Base-by-base conservation (phyloP, 441 rosid genomes). In the Adansonia grandidieri region DNA sequence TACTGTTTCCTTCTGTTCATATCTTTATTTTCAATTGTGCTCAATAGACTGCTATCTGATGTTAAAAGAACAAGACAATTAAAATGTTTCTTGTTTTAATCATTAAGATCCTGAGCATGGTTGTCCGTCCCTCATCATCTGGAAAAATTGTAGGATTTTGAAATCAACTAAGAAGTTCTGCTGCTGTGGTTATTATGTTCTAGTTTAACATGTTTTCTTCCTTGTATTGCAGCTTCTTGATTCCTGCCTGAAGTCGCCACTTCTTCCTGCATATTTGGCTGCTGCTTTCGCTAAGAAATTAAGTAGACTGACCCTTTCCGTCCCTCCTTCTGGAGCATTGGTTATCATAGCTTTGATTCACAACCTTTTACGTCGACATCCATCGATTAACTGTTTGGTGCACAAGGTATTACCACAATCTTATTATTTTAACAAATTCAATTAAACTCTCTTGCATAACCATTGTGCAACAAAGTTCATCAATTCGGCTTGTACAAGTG, bases 251-350 rank as follows among this genome's bases (percentile, higher is more conserved):
- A 91, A 91, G 84, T 94, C 97, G 9, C 86, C 97, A 15, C 89
- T 96, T 87, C 97, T 94, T 84, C 98, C 97, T 64, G 99, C 96
- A 77, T 96, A 92, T 81, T 84, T 94, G 80, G 97, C 99, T 84
- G 96, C 99, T 87, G 89, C 97, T 63, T 96, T 94, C 86, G 86
- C 91, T 19, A 96, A 94, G 89, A 92, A 89, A 83, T 84, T 96
- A 83, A 92, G 98, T 85, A 87, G 97, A 77, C 78, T 94, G 83
- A 81, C 93, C 42, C 91, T 94, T 79, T 85, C 84, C 6, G 90
- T 88, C 64, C 94, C 99, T 75, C 97, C 98, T n/a, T 87, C 98
- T 5, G 97, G 98, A 83, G 87, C 93, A 40, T 77, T 96, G 84
- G 90, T 91, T 84, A 86, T 94, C 44, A 86, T 89, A 10, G 98